phyloP scores from a whole-genome alignment of 2,329 filamentous ascomycete genomes.

The Trichoderma semiorbis region DNA sequence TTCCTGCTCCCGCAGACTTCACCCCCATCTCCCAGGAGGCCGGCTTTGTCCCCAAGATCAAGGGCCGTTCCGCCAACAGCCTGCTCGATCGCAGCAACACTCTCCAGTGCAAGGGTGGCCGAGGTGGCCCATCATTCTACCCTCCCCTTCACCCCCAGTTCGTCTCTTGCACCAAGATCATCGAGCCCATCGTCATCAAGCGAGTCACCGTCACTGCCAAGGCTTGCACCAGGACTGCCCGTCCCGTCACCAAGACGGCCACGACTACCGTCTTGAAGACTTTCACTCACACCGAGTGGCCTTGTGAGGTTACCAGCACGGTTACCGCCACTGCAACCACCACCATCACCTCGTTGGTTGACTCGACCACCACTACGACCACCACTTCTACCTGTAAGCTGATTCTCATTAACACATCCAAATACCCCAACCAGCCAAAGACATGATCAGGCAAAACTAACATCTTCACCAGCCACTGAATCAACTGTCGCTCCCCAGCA shows the following conservation, averaged over 20 bases:
- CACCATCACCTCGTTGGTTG: background rate
- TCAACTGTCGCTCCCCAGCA: background rate
- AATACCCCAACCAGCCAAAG: background rate
- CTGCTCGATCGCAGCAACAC: background rate
- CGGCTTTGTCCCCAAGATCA: constrained; percentile 5
- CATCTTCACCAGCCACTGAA: background rate
- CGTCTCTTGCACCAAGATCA: constrained; percentile 2
- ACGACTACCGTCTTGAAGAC: background rate
- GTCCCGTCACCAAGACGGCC: background rate
- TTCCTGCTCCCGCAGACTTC: constrained; percentile 9
- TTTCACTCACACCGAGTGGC: constrained; percentile 1
- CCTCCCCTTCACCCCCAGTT: constrained; percentile 12
- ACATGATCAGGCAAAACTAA: background rate
- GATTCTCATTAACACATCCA: background rate
- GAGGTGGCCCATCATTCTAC: background rate
- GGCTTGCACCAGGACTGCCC: constrained; percentile 1
- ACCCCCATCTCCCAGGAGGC: constrained; percentile 3
- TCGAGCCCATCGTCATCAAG: constrained; percentile 10
- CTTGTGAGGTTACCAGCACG: constrained; percentile 8
- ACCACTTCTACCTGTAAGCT: background rate
- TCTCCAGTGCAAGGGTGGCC: background rate
- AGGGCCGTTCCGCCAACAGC: constrained; percentile 9
- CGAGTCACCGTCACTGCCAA: constrained; percentile 2
- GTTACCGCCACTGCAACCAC: background rate
- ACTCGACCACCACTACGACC: background rate